These are phyloP conservation scores for Terfezia claveryi DNA, from an alignment of 495 filamentous ascomycete genomes.

Conservation along the genomic window DNA sequence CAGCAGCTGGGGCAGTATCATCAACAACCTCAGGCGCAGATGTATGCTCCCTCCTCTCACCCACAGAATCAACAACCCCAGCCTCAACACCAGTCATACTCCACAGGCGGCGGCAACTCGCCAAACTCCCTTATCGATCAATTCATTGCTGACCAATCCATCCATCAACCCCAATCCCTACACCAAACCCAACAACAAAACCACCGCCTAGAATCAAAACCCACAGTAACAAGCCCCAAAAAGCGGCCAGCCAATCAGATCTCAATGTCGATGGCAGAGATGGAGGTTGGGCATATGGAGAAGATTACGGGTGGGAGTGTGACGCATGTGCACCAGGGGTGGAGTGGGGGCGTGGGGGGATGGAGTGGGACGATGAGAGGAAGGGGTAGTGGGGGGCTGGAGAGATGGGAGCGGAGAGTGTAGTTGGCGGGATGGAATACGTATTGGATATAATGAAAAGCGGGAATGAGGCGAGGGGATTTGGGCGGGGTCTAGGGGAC, in stretches of 20 bases:
- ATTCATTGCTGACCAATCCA: constrained; percentile 21
- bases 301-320: constrained; percentile 12
- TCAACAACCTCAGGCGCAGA: background rate
- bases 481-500: background rate
- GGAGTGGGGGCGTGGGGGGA: constrained; percentile 29
- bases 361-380: constrained; percentile 25
- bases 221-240: no score
- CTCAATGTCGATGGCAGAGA: constrained; percentile 4
- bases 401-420: constrained; percentile 4
- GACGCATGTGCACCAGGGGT: constrained; percentile 25
- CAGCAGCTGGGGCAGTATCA: constrained; percentile 4
- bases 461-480: background rate
- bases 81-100: constrained; percentile 7
- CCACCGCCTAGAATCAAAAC: constrained; percentile 1
- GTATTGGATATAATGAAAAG: constrained; percentile 5
- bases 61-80: constrained; percentile 1
- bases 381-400: constrained; percentile 6
- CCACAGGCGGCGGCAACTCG: constrained; percentile 25
- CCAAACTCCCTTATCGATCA: constrained; percentile 20
- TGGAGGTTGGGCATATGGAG: constrained; percentile 8
- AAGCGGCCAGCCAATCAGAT: background rate
- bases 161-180: background rate
- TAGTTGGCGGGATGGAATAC: background rate
- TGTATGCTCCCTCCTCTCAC: background rate
- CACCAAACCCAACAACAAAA: background rate